Evolutionary conservation across 306 rosid species (phyloP).

Genomic region (Citrullus mucosospermus): DNA sequence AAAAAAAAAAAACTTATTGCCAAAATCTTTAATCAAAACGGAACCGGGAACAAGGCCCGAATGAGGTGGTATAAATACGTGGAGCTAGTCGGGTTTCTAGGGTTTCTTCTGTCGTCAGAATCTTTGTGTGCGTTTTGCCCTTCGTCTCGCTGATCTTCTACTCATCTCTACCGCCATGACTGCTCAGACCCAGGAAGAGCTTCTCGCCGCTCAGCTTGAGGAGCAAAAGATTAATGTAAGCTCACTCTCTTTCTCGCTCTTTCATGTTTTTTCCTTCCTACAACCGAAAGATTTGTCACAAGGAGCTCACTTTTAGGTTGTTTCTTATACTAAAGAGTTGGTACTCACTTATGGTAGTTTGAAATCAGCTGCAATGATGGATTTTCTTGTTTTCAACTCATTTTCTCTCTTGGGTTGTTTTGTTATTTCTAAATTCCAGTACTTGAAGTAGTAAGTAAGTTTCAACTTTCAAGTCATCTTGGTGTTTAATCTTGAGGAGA

Average conservation of each 20-base stretch:
- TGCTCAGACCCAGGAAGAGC: conserved; percentile 53
- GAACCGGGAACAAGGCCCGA: background rate
- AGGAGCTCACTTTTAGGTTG: background rate
- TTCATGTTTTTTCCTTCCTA: background rate
- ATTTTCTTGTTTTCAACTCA: background rate
- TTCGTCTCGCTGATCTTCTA: background rate
- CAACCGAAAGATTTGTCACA: background rate
- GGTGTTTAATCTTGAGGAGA: background rate
- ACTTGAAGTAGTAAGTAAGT: background rate
- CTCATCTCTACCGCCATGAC: conserved; percentile 22
- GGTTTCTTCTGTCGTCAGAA: background rate
- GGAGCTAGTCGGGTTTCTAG: background rate
- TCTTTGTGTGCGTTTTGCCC: background rate
- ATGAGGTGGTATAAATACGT: background rate
- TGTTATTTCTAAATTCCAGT: background rate
- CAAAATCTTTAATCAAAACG: background rate
- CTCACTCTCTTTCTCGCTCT: background rate
- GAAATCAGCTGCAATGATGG: background rate
- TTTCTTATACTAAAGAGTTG: background rate
- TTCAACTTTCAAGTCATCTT: background rate
- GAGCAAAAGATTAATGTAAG: conserved; percentile 33
- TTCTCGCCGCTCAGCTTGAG: conserved; percentile 47
- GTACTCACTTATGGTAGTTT: background rate
- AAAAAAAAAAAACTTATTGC: no score
- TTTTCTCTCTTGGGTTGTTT: background rate